Percentiles rank a stretch among this genome's conserved stretches.
phyloP scores from a whole-genome alignment of 106 monocot genomes.

The Posidonia australis region DNA sequence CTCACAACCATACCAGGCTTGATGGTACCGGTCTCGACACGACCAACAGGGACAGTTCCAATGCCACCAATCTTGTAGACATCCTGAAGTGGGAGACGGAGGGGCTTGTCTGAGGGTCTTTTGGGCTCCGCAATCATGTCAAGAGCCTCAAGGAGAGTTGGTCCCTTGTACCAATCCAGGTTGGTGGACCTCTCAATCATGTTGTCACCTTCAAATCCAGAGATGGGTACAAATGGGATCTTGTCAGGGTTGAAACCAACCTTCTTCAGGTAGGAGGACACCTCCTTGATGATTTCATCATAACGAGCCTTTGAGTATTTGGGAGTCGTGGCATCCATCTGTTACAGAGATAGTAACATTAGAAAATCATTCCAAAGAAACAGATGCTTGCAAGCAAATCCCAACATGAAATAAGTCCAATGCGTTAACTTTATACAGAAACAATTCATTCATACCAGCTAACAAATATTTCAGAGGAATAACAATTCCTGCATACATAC shows the following conservation, averaged over 20 bases:
- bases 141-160: slow-evolving; percentile 8
- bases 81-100: too few relatives aligned
- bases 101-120: slow-evolving; percentile 5
- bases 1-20: not conserved
- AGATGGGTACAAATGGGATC: slow-evolving; percentile 1
- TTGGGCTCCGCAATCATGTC: slow-evolving; percentile 8
- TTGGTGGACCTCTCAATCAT: too few relatives aligned
- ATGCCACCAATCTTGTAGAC: slow-evolving; percentile 8
- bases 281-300: slow-evolving; percentile 3
- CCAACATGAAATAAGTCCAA: too few relatives aligned
- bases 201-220: too few relatives aligned
- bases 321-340: too few relatives aligned
- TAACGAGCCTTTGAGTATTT: not conserved
- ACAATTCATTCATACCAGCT: too few relatives aligned
- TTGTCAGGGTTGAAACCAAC: not conserved
- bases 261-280: too few relatives aligned
- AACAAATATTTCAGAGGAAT: too few relatives aligned
- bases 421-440: too few relatives aligned
- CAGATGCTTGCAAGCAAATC: not conserved
- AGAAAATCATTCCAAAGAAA: not conserved
- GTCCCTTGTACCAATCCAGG: slow-evolving; percentile 8
- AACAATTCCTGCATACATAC: too few relatives aligned
- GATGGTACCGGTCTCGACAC: too few relatives aligned
- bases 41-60: slow-evolving; percentile 9
- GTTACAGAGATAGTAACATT: not conserved